Base-by-base conservation (phyloP, 331 rosid genomes). In the Spiraea crenata region DNA sequence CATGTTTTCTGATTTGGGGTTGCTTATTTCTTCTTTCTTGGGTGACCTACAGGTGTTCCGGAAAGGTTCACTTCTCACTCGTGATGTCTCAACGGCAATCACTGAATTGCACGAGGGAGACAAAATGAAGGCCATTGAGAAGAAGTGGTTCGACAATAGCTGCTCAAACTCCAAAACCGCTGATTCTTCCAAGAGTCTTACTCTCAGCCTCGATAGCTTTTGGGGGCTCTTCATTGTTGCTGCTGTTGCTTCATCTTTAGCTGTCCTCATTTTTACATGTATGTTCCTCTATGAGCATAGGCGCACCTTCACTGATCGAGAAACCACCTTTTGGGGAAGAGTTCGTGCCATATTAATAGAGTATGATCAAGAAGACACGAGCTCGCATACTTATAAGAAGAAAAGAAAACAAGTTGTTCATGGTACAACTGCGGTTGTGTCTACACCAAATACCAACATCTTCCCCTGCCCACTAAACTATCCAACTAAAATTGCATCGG, bases 151-250 rank as follows among this genome's bases (percentile, higher is more conserved):
- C 56, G 15, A n/a, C 41, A 63, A 64, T 25, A n/a, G 10, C 7
- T 83, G 83, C 67, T 47, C 60, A 48, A 65, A 57, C 48, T 57
- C 71, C 31, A 11, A 61, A 31, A 10, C 4, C 2, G 10, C 1
- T 1, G 39, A 1, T 3, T 11, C 73, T 54, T 67, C 65, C 4
- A 1, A 39, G 3, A 80, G 31, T 25, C 31, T 25, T 25, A 25
- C 62, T 14, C 81, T 80, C 15, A 74, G 75, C 58, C 68, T 77
- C 4, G 73, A 59, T 2, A 77, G 69, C 68, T 84, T 84, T 13
- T 10, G 68, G 47, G 87, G 82, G 37, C 71, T 83, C 46, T 83
- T 80, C 73, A 42, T 74, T 11, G 9, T 80, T 9, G 68, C 74
- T 0, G 77, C 76, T 9, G 8, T 44, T 41, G 78, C 71, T 62